A percentile compares a stretch with the other conserved stretches of the same genome.
phyloP scores from a whole-genome alignment of 176 grass and related monocot species.

The Rhynchospora pubera region DNA sequence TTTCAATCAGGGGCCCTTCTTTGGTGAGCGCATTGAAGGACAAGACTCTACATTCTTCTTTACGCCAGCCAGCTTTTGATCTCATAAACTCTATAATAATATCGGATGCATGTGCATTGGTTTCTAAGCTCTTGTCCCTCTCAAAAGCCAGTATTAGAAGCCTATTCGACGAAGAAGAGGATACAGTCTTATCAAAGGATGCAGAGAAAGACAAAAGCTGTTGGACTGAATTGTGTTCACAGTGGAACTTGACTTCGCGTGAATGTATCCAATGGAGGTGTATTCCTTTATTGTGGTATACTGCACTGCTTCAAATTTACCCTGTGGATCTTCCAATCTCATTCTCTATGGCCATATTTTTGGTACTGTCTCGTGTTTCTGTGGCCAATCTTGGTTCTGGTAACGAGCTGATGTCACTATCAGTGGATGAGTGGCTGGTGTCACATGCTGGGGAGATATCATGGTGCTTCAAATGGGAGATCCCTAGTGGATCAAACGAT shows the following conservation, averaged over 20 bases:
- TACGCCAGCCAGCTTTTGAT: conserved; percentile 91
- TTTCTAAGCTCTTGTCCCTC: conserved; percentile 40
- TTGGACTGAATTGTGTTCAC: conserved; percentile 73
- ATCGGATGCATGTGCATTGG: conserved; percentile 95
- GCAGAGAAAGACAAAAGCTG: conserved; percentile 45
- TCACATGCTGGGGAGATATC: conserved; percentile 61
- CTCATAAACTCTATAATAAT: conserved; percentile 87
- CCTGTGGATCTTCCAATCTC: conserved; percentile 64
- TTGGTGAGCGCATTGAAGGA: conserved; percentile 81
- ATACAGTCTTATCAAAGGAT: conserved; percentile 42
- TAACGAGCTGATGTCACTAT: conserved; percentile 32
- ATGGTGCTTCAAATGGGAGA: conserved; percentile 72
- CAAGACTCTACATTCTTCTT: conserved; percentile 62
- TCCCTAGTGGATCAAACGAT: conserved; percentile 75
- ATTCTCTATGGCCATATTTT: conserved; percentile 92
- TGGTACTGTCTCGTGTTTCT: conserved; percentile 74
- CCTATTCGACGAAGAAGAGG: conserved; percentile 66
- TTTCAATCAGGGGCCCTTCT: conserved; percentile 67
- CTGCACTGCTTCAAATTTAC: conserved; percentile 67
- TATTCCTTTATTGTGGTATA: conserved; percentile 78
- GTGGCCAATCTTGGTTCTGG: conserved; percentile 41
- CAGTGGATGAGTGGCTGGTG: conserved; percentile 67
- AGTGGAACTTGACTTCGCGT: conserved; percentile 60
- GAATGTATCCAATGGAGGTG: conserved; percentile 89
- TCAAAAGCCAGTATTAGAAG: conserved; percentile 29